Base-by-base conservation (phyloP, 2,329 filamentous ascomycete genomes). In the Phialophora verrucosa region DNA sequence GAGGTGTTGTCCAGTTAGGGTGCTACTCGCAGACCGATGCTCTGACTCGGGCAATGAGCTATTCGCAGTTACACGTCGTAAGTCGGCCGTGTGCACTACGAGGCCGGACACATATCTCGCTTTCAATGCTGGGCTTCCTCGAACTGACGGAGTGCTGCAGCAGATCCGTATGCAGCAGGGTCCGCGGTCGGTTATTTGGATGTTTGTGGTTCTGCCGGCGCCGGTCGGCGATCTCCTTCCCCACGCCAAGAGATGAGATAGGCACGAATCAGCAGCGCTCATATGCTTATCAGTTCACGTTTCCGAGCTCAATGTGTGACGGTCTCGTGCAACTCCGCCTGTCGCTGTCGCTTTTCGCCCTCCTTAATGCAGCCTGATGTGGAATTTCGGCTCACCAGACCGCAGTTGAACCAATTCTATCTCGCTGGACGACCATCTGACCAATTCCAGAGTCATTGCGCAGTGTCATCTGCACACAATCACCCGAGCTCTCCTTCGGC, bases 391-490 rank as follows among this genome's bases (percentile, higher is more conserved):
- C 29, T 29, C 47, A 35, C 44, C 57, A 49, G 44, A 32, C n/a
- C 42, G 3, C 12, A 11, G 17, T 54, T 32, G 20, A 29, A 51
- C 49, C 20, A 51, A 27, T 29, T 51, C 49, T n/a, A 32, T 38
- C 17, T 32, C 58, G 8, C 20, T 29, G n/a, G 12, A 20, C 10
- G 20, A 17, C 60, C 51, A 59, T 66, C 62, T 67, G 68, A 67
- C 68, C 68, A 62, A 68, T 64, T 70, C 56, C 50, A 38, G 35
- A 64, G 65, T 72, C 71, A 72, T 67, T 54, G 50, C 54, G 60
- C 66, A 63, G 31, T 63, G 67, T 71, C 71, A 72, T 65, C 65
- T 70, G 69, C 68, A 64, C 62, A 68, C 32, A 58, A 68, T 66
- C 60, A 49, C 38, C 62, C 54, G n/a, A 42, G 35, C 54, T 56